These are phyloP conservation scores for Cryptococcus amylolentus DNA, from an alignment of 1,284 basidiomycete species.

Conservation along the genomic window DNA sequence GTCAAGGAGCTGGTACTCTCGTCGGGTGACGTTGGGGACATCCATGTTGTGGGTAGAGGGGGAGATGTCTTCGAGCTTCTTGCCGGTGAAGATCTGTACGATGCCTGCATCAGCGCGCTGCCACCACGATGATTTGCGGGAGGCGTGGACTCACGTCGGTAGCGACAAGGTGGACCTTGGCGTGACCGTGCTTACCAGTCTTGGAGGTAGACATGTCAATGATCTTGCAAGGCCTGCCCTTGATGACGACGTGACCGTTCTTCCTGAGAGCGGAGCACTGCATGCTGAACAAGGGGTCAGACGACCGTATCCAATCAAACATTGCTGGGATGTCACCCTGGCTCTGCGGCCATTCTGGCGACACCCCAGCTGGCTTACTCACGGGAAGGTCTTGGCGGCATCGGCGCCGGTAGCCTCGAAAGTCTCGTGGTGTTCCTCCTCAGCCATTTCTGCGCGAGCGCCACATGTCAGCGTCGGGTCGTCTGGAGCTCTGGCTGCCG, in stretches of 20 bases:
- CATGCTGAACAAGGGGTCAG: slow-evolving; percentile 52
- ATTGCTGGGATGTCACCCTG: slow-evolving; percentile 15
- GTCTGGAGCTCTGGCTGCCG: background rate
- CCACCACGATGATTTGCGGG: background rate
- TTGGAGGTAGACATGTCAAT: slow-evolving; percentile 99
- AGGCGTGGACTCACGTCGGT: slow-evolving; percentile 73
- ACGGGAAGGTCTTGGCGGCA: slow-evolving; percentile 74
- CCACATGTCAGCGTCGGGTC: background rate
- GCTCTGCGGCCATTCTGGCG: slow-evolving; percentile 5
- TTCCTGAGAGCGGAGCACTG: slow-evolving; percentile 95
- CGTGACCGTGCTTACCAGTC: slow-evolving; percentile 88
- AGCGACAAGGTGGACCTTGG: slow-evolving; percentile 97
- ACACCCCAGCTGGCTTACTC: slow-evolving; percentile 13
- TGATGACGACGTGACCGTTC: slow-evolving; percentile 95
- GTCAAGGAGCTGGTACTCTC: slow-evolving; percentile 90
- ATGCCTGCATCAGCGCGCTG: background rate
- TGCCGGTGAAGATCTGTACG: slow-evolving; percentile 87
- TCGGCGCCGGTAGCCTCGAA: slow-evolving; percentile 72
- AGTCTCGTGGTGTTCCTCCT: slow-evolving; percentile 84
- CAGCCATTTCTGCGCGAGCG: slow-evolving; percentile 60
- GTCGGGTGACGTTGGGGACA: slow-evolving; percentile 88
- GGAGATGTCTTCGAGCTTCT: slow-evolving; percentile 97
- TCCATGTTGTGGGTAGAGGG: slow-evolving; percentile 80
- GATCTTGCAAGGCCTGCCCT: slow-evolving; percentile 98
- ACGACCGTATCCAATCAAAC: background rate